These are phyloP conservation scores for Diaporthe capsici DNA, from an alignment of 2,329 filamentous ascomycete genomes.

Conservation along the genomic window DNA sequence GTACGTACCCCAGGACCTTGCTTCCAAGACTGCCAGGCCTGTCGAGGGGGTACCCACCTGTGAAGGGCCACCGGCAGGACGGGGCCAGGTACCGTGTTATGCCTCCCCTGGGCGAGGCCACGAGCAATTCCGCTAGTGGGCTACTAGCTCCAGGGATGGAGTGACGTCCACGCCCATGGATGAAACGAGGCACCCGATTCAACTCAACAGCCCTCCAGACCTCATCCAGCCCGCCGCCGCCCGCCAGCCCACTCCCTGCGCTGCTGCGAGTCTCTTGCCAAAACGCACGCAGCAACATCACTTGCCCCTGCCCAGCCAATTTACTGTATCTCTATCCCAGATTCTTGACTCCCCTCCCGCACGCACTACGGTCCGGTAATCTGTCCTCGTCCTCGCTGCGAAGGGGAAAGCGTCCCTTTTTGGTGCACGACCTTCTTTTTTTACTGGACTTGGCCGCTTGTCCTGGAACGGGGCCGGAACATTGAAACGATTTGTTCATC, in stretches of 20 bases:
- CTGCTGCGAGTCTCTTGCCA: constrained; percentile 11
- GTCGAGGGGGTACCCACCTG: constrained; percentile 17
- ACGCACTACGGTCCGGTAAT: constrained; percentile 16
- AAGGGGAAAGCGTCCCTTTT: constrained; percentile 29
- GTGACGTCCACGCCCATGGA: constrained; percentile 23
- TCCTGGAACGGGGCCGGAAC: constrained; percentile 32
- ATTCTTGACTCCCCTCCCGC: constrained; percentile 34
- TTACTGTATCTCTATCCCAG: constrained; percentile 34
- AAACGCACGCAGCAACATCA: constrained; percentile 22
- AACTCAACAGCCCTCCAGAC: constrained; percentile 23
- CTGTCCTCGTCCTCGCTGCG: constrained; percentile 31
- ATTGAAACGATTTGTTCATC: constrained; percentile 32
- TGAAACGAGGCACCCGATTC: constrained; percentile 31
- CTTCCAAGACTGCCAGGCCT: constrained; percentile 3
- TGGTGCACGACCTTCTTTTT: constrained; percentile 21
- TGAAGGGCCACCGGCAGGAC: neutral
- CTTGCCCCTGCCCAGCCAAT: constrained; percentile 35
- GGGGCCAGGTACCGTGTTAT: constrained; percentile 15
- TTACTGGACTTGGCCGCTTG: constrained; percentile 19
- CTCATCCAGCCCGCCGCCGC: constrained; percentile 9
- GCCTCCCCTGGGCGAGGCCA: neutral
- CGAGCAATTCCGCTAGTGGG: constrained; percentile 1
- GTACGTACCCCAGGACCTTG: constrained; percentile 17
- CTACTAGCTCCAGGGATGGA: constrained; percentile 31
- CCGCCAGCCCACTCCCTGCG: constrained; percentile 21